A percentile compares a stretch with the other conserved stretches of the same genome.
phyloP scores from a whole-genome alignment of 2,329 filamentous ascomycete genomes.

The Coniochaeta prunicola region DNA sequence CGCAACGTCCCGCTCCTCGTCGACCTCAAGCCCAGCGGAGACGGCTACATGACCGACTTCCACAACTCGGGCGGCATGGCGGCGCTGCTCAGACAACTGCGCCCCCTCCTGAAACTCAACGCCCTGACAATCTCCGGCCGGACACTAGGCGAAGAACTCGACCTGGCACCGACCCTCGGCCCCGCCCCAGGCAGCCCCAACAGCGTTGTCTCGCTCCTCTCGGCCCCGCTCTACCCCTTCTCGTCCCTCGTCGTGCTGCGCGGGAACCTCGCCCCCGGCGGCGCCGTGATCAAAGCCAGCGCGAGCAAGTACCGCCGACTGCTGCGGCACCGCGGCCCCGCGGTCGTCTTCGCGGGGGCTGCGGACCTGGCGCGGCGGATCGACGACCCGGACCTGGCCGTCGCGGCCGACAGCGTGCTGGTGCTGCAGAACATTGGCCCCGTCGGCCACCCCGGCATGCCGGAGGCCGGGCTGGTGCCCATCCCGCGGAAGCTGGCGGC shows the following conservation, averaged over 20 bases:
- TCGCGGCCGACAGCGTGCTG: constrained; percentile 54
- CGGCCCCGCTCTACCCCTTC: constrained; percentile 57
- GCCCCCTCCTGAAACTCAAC: constrained; percentile 66
- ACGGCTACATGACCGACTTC: constrained; percentile 85
- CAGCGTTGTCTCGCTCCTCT: constrained; percentile 58
- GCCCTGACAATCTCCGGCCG: constrained; percentile 80
- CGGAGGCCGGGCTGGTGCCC: constrained; percentile 62
- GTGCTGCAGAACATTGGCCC: constrained; percentile 86
- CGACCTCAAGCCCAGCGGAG: constrained; percentile 78
- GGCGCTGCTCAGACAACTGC: constrained; percentile 70
- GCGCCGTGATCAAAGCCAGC: constrained; percentile 86
- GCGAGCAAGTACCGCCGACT: constrained; percentile 66
- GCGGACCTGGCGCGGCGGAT: constrained; percentile 66
- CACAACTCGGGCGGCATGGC: constrained; percentile 84
- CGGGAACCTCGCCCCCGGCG: constrained; percentile 77
- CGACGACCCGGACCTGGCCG: constrained; percentile 52
- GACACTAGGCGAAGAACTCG: constrained; percentile 74
- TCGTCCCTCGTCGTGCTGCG: constrained; percentile 77
- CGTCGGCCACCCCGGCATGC: constrained; percentile 88
- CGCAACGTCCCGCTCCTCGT: constrained; percentile 74
- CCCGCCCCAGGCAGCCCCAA: constrained; percentile 25
- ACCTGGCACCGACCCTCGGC: constrained; percentile 55
- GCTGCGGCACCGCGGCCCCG: constrained; percentile 35
- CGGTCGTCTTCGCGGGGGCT: constrained; percentile 64
- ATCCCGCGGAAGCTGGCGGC: constrained; percentile 72